Conservation (phyloP, 1,284 basidiomycete genomes). For the Cryptococcus jaspeensis region DNA sequence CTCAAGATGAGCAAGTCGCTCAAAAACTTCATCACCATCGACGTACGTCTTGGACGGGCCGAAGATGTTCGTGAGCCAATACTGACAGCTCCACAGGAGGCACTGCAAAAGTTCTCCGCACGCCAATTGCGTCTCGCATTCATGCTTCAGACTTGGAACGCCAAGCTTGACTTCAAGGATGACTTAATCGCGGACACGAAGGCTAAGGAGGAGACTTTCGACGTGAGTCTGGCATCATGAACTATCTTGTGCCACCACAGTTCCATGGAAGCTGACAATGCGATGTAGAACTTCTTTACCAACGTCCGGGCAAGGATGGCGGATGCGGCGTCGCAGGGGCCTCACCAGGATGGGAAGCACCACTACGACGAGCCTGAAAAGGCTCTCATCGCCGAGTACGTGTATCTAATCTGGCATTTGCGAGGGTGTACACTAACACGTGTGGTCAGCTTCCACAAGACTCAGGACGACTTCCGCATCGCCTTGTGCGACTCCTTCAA, state of each 20-base stretch:
- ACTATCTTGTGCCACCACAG: no score
- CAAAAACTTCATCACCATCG: conserved; percentile 99
- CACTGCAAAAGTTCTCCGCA: conserved; percentile 79
- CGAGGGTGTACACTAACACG: background rate
- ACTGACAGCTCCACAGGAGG: conserved; percentile 62
- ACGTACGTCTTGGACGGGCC: conserved; percentile 64
- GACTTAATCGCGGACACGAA: conserved; percentile 81
- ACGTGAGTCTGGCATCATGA: conserved; percentile 60
- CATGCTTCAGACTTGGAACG: conserved; percentile 86
- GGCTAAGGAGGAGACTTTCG: conserved; percentile 79
- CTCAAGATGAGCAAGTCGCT: conserved; percentile 99
- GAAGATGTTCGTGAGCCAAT: no score
- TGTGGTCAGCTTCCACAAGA: conserved; percentile 63
- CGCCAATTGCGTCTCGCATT: conserved; percentile 94
- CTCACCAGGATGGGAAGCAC: conserved; percentile 51
- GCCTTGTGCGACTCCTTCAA: conserved; percentile 98
- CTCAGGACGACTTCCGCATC: conserved; percentile 77
- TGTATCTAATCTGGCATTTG: background rate
- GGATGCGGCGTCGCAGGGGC: conserved; percentile 48
- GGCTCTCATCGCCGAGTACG: conserved; percentile 64
- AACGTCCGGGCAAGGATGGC: conserved; percentile 72
- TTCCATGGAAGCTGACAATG: no score
- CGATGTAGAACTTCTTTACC: conserved; percentile 84
- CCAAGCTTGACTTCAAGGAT: conserved; percentile 92
- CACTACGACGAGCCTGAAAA: conserved; percentile 62